These are phyloP conservation scores for Suillus discolor DNA, from an alignment of 768 basidiomycete genomes.

Conservation along the genomic window DNA sequence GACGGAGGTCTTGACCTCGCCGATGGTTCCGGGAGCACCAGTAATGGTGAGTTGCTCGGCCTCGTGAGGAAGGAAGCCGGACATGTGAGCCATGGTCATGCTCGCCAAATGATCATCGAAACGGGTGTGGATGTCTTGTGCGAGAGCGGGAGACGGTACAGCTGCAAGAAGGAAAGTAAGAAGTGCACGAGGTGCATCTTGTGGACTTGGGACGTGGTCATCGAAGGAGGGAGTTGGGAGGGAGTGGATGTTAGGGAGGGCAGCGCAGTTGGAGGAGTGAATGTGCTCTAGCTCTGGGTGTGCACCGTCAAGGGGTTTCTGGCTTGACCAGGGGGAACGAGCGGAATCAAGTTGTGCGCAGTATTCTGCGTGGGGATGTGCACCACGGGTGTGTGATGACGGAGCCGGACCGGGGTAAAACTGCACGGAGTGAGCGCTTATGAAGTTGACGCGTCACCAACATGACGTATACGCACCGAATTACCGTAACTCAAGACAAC, in stretches of 20 bases:
- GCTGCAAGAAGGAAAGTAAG: constrained; percentile 82
- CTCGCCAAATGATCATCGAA: constrained; percentile 49
- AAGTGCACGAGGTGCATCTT: constrained; percentile 56
- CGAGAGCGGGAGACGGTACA: constrained; percentile 50
- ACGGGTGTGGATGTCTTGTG: constrained; percentile 47
- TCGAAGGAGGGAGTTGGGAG: constrained; percentile 14
- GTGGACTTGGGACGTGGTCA: constrained; percentile 30
- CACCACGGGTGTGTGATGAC: constrained; percentile 33
- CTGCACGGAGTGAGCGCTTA: constrained; percentile 36
- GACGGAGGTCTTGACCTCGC: constrained; percentile 77
- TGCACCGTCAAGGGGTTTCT: constrained; percentile 24
- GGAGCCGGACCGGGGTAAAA: constrained; percentile 75
- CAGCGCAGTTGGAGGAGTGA: constrained; percentile 58
- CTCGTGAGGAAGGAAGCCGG: constrained; percentile 45
- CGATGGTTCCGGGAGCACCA: constrained; percentile 76
- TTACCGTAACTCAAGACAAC: constrained; percentile 84
- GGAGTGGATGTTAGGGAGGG: constrained; percentile 42
- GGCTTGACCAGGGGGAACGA: constrained; percentile 26
- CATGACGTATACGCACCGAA: constrained; percentile 56
- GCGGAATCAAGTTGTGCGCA: constrained; percentile 49
- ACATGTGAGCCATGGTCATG: constrained; percentile 47
- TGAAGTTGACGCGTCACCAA: constrained; percentile 7
- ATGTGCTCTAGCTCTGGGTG: constrained; percentile 43
- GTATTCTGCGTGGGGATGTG: constrained; percentile 53
- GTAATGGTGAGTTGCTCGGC: constrained; percentile 40